Evolutionary conservation across 345 rosid species (phyloP).

Genomic region (Carallia brachiata): DNA sequence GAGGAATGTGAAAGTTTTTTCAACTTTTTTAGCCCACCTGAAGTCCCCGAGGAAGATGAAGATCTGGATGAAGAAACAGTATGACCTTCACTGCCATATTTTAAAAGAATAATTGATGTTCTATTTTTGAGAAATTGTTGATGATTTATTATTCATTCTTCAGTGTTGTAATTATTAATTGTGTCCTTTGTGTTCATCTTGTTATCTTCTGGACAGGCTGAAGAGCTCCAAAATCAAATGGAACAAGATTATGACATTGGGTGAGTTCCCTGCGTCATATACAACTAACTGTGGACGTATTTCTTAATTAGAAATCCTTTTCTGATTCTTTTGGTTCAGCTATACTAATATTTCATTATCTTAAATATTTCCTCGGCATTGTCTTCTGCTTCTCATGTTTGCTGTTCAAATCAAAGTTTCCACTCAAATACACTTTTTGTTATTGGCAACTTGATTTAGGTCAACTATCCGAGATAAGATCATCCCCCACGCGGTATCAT

Average conservation of each 20-base stretch:
- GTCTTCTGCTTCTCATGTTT: background rate
- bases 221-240: constrained; percentile 94
- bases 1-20: constrained; percentile 94
- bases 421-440: background rate
- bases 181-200: background rate
- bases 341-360: background rate
- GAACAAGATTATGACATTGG: constrained; percentile 97
- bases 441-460: constrained; percentile 30
- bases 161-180: constrained; percentile 10
- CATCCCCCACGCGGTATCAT: constrained; percentile 91
- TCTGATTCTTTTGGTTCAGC: background rate
- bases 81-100: constrained; percentile 15
- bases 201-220: constrained; percentile 57
- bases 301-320: constrained; percentile 11
- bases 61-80: constrained; percentile 91
- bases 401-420: background rate
- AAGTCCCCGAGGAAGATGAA: constrained; percentile 92
- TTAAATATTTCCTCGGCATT: background rate
- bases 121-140: background rate
- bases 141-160: background rate
- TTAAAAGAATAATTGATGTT: background rate
- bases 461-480: constrained; percentile 86
- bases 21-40: constrained; percentile 92
- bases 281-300: background rate
- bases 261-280: constrained; percentile 34